Percentiles rank a stretch among this genome's conserved stretches.
phyloP scores from a whole-genome alignment of 345 rosid species.

The Ricinus communis region DNA sequence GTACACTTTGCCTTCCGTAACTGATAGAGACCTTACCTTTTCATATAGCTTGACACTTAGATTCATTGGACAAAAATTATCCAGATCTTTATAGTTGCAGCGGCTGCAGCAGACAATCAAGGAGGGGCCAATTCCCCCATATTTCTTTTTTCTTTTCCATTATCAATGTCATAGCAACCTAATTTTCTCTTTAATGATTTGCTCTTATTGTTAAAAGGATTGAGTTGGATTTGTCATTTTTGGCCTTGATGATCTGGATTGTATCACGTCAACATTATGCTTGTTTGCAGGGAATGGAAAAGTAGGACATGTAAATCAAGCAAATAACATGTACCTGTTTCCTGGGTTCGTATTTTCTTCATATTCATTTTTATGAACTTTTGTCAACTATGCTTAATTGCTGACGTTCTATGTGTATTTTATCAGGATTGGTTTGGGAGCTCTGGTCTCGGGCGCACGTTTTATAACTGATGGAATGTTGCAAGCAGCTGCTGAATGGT shows the following conservation, averaged over 20 bases:
- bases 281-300: slow-evolving; percentile 71
- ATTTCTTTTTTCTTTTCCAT: too few relatives aligned
- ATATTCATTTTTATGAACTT: slow-evolving; percentile 7
- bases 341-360: slow-evolving; percentile 70
- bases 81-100: background rate
- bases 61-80: background rate
- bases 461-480: slow-evolving; percentile 82
- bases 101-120: background rate
- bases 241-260: slow-evolving; percentile 4
- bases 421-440: slow-evolving; percentile 86
- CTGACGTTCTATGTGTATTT: slow-evolving; percentile 7
- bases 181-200: too few relatives aligned
- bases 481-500: slow-evolving; percentile 95
- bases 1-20: background rate
- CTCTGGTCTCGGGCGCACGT: slow-evolving; percentile 81
- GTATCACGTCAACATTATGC: slow-evolving; percentile 11
- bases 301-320: slow-evolving; percentile 92
- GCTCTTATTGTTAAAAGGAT: too few relatives aligned
- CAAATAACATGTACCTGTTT: slow-evolving; percentile 97
- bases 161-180: too few relatives aligned
- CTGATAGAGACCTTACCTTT: background rate
- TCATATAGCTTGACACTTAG: background rate
- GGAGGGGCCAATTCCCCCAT: background rate
- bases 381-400: background rate
- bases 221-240: too few relatives aligned